A percentile compares a stretch with the other conserved stretches of the same genome.
phyloP scores from a whole-genome alignment of 345 rosid genomes.

The Luvunga scandens region DNA sequence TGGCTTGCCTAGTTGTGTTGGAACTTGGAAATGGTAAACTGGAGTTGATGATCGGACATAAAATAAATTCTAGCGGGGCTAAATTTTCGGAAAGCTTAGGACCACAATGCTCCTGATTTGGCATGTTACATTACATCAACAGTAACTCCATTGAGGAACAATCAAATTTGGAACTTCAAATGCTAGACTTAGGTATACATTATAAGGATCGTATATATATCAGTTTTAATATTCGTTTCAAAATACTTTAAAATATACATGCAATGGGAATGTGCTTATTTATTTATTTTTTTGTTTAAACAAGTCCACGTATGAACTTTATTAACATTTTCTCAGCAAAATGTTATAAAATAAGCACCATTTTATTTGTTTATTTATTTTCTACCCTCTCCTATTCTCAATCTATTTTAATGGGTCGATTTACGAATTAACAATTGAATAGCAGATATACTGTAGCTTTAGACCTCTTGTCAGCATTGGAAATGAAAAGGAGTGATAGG shows the following conservation, averaged over 20 bases:
- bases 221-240: too few relatives aligned
- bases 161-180: not conserved
- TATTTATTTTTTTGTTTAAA: too few relatives aligned
- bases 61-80: not conserved
- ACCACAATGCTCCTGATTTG: slow-evolving; percentile 4
- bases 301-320: too few relatives aligned
- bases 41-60: too few relatives aligned
- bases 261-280: too few relatives aligned
- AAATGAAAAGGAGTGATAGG: not conserved
- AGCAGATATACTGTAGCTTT: not conserved
- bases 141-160: not conserved
- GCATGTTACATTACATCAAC: not conserved
- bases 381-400: too few relatives aligned
- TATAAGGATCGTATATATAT: too few relatives aligned
- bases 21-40: too few relatives aligned
- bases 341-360: not conserved
- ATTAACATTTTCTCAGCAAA: not conserved
- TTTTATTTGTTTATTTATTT: not conserved
- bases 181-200: too few relatives aligned
- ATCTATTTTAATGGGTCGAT: not conserved
- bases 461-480: not conserved
- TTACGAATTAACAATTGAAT: not conserved
- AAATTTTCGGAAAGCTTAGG: not conserved
- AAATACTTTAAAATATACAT: too few relatives aligned
- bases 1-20: too few relatives aligned